These are phyloP conservation scores for Diutina mesorugosa DNA, from an alignment of 1,139 yeast genomes.

Conservation along the genomic window DNA sequence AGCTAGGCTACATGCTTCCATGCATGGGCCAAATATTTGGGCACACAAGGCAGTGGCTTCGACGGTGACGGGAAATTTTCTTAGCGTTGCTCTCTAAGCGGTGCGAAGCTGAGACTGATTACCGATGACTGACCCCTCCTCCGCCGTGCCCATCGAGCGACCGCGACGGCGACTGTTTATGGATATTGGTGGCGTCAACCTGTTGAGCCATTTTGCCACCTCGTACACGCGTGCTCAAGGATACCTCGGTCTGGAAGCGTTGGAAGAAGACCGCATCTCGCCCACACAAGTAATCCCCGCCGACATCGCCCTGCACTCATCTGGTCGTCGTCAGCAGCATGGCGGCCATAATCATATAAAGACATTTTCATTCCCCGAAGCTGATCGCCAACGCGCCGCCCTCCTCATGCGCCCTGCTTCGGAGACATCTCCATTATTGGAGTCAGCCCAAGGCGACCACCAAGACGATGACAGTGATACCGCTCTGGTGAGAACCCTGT, in stretches of 20 bases:
- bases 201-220: constrained; percentile 66
- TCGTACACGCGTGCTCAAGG: constrained; percentile 72
- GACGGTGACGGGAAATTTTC: background rate
- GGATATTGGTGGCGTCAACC: constrained; percentile 47
- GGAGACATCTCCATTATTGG: background rate
- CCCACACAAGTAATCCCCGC: background rate
- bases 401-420: background rate
- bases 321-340: background rate
- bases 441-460: background rate
- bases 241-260: constrained; percentile 16
- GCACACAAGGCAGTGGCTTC: background rate
- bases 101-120: background rate
- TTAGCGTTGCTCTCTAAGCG: background rate
- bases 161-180: constrained; percentile 18
- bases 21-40: background rate
- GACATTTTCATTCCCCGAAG: background rate
- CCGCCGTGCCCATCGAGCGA: background rate
- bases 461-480: background rate
- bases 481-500: background rate
- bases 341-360: background rate
- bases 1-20: background rate
- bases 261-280: constrained; percentile 7
- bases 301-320: background rate
- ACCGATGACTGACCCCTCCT: background rate
- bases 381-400: background rate